These are phyloP conservation scores for Myxozyma vanderwaltii DNA, from an alignment of 805 yeast species.

Conservation along the genomic window DNA sequence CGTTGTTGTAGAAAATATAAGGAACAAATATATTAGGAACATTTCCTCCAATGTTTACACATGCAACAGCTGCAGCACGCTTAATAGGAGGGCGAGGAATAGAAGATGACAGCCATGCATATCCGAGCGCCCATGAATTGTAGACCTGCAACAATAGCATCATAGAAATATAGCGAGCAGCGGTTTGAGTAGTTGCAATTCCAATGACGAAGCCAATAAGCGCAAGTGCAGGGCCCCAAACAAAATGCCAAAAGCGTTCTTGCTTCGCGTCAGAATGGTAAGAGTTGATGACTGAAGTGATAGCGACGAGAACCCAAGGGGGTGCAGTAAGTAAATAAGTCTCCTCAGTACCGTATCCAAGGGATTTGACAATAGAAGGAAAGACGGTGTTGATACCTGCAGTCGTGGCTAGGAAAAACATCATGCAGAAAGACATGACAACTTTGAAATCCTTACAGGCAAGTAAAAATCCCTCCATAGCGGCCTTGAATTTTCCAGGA, in stretches of 20 bases:
- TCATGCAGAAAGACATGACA: slow-evolving; percentile 24
- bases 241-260: slow-evolving; percentile 49
- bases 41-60: slow-evolving; percentile 49
- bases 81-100: slow-evolving; percentile 58
- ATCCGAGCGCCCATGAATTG: slow-evolving; percentile 55
- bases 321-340: slow-evolving; percentile 51
- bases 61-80: slow-evolving; percentile 49
- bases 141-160: slow-evolving; percentile 56
- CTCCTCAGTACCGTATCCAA: slow-evolving; percentile 53
- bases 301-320: slow-evolving; percentile 29
- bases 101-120: slow-evolving; percentile 59
- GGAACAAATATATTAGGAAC: slow-evolving; percentile 38
- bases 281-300: slow-evolving; percentile 29
- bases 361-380: slow-evolving; percentile 60
- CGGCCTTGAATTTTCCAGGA: neutral
- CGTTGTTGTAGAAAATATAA: slow-evolving; percentile 32
- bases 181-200: slow-evolving; percentile 54
- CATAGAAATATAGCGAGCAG: slow-evolving; percentile 62
- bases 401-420: slow-evolving; percentile 54
- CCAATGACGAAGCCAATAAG: slow-evolving; percentile 54
- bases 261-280: slow-evolving; percentile 29
- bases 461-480: slow-evolving; percentile 15
- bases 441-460: slow-evolving; percentile 37
- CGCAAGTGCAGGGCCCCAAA: slow-evolving; percentile 49
- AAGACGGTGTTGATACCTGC: slow-evolving; percentile 53